Conservation (phyloP, 2,329 filamentous ascomycete species). For the Lecanicillium sp. region DNA sequence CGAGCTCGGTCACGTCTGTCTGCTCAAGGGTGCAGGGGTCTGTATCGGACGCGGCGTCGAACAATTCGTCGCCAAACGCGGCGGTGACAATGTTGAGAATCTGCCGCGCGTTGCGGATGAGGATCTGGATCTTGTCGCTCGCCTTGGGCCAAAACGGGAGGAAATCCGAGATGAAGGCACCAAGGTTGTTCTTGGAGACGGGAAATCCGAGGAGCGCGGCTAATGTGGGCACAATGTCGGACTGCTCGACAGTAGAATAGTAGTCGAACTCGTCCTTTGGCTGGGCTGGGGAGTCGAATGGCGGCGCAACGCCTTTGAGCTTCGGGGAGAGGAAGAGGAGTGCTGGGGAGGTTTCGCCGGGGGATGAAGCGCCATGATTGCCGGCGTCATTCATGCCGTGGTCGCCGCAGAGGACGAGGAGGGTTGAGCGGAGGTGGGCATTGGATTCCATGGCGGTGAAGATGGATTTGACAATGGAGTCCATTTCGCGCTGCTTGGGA, state of each 20-base stretch:
- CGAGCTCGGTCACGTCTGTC: conserved; percentile 47
- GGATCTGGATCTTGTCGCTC: conserved; percentile 55
- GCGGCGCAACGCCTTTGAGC: conserved; percentile 48
- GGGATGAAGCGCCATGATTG: conserved; percentile 89
- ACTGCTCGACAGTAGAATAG: conserved; percentile 83
- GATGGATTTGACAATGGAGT: conserved; percentile 67
- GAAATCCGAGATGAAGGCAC: conserved; percentile 75
- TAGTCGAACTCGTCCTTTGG: conserved; percentile 69
- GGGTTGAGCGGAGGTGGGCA: conserved; percentile 64
- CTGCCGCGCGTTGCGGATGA: conserved; percentile 73
- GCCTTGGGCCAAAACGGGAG: conserved; percentile 60
- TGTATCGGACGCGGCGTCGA: conserved; percentile 23
- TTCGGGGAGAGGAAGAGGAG: conserved; percentile 87
- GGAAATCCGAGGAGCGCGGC: conserved; percentile 83
- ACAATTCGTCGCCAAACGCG: conserved; percentile 51
- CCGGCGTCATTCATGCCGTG: conserved; percentile 99
- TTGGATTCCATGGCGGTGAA: conserved; percentile 67
- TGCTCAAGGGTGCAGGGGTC: conserved; percentile 28
- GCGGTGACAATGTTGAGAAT: conserved; percentile 70
- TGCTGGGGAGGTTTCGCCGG: conserved; percentile 89
- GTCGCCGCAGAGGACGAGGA: conserved; percentile 84
- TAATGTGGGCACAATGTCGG: conserved; percentile 84
- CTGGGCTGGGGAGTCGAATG: conserved; percentile 43
- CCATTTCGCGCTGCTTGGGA: conserved; percentile 92
- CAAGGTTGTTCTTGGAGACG: conserved; percentile 81